Evolutionary conservation across 305 asterid species (phyloP), one percentile per base, ranked within the genome.

Genomic region (Fraxinus xanthoxyloides): DNA sequence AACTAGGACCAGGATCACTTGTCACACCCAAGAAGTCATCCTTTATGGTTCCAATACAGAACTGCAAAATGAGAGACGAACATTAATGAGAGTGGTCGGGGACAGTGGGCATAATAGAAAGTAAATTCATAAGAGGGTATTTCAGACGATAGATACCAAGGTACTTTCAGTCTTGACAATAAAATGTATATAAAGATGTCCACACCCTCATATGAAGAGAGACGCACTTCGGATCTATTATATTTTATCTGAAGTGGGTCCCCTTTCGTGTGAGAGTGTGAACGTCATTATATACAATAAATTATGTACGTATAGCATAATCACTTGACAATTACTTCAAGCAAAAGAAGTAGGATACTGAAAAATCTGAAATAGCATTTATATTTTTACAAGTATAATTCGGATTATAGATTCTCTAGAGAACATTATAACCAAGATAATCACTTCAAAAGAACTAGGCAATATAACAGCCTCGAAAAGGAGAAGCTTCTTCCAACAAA

Each of bases 21-120:
- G 90, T 91, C 40, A 92, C 97, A 23, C 98, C 97, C 86, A 94
- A 77, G 79, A 94, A 94, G 86, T 93, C 97, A 75, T 92, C 97
- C 80, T 94, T 93, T 48, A 94, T 93, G 61, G 97, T 91, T 31
- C 98, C 98, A 21, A 93, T 91, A 83, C 98, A 92, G 86, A 93
- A 94, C 98, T 92, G 94, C 86, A 87, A 38, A 54, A 72, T 43
- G 74, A 65, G 77, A 63, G 32, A 21, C 2, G 21, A 35, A 30
- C 1, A 17, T 83, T 38, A 79, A 15, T 63, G 63, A 36, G 24
- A 54, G 10, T 17, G 9, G 24, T 54, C 9, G 0, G 65, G 2
- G 65, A 9, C 56, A 46, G 3, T n/a, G 48, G 48, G 13, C 48
- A 38, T 9, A 8, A 8, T 38, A 38, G 48, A 40, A 40, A 40